Evolutionary conservation across 163 green algal genomes (phyloP).

Genomic region (Chlorella variabilis): DNA sequence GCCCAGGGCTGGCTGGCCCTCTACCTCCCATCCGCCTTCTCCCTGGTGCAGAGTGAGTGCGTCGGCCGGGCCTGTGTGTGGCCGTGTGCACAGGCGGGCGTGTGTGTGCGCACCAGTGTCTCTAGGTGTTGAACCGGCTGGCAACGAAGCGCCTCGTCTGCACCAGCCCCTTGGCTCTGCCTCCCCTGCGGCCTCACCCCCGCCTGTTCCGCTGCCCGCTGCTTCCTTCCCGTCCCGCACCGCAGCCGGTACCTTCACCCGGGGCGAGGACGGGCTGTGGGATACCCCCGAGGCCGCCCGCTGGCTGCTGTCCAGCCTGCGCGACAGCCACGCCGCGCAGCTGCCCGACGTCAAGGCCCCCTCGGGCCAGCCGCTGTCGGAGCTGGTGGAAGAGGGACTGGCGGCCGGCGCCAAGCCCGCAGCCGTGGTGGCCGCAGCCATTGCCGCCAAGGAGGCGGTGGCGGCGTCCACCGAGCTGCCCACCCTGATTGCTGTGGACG

Average conservation of each 20-base stretch:
- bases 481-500: slow-evolving; percentile 74
- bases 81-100: no score
- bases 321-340: slow-evolving; percentile 22
- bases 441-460: slow-evolving; percentile 61
- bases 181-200: not conserved
- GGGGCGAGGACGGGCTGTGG: slow-evolving; percentile 38
- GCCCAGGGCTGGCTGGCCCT: slow-evolving; percentile 60
- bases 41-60: slow-evolving; percentile 42
- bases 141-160: no score
- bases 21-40: slow-evolving; percentile 63
- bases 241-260: slow-evolving; percentile 39
- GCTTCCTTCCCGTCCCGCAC: not conserved
- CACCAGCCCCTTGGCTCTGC: no score
- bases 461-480: slow-evolving; percentile 17
- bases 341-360: slow-evolving; percentile 12
- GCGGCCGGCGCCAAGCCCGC: slow-evolving; percentile 33
- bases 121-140: no score
- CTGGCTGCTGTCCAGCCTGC: slow-evolving; percentile 38
- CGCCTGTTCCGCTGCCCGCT: no score
- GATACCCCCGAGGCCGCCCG: slow-evolving; percentile 54
- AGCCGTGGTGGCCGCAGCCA: slow-evolving; percentile 60
- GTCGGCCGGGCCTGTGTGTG: no score
- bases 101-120: no score
- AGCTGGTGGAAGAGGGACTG: slow-evolving; percentile 54
- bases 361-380: slow-evolving; percentile 36